A percentile compares a stretch with the other conserved stretches of the same genome.
Conservation (phyloP, 2,329 filamentous ascomycete genomes). For the Herpotrichia juniperi region DNA sequence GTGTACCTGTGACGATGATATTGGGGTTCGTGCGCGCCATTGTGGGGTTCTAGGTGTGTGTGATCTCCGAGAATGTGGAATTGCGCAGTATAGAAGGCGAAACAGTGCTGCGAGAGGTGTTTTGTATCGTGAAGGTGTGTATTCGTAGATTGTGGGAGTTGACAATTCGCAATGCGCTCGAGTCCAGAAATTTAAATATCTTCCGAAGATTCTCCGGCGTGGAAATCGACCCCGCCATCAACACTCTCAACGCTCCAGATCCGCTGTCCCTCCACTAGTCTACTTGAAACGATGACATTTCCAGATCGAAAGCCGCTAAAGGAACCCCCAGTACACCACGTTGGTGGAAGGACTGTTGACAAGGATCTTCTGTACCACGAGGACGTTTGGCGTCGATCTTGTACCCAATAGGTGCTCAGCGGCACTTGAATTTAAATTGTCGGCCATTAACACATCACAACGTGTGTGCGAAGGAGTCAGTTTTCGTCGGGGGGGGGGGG, state of each 20-base stretch:
- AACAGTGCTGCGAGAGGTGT: background rate
- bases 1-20: constrained; percentile 93
- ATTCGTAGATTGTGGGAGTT: background rate
- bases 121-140: too few relatives aligned
- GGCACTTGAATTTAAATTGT: background rate
- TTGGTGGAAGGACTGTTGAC: background rate
- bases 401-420: background rate
- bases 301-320: background rate
- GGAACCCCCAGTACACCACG: background rate
- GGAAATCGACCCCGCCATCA: background rate
- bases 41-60: background rate
- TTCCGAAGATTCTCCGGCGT: constrained; percentile 2
- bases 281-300: background rate
- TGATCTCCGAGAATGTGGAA: background rate
- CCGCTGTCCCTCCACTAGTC: constrained; percentile 1
- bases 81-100: background rate
- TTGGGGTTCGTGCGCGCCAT: constrained; percentile 68
- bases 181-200: background rate
- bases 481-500: too few relatives aligned
- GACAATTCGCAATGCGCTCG: background rate
- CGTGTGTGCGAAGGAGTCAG: too few relatives aligned
- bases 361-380: too few relatives aligned
- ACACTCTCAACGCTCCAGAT: constrained; percentile 1
- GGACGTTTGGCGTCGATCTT: background rate
- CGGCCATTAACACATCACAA: too few relatives aligned